These are phyloP conservation scores for Penicillium frequentans DNA, from an alignment of 2,329 filamentous ascomycete genomes.

Conservation along the genomic window DNA sequence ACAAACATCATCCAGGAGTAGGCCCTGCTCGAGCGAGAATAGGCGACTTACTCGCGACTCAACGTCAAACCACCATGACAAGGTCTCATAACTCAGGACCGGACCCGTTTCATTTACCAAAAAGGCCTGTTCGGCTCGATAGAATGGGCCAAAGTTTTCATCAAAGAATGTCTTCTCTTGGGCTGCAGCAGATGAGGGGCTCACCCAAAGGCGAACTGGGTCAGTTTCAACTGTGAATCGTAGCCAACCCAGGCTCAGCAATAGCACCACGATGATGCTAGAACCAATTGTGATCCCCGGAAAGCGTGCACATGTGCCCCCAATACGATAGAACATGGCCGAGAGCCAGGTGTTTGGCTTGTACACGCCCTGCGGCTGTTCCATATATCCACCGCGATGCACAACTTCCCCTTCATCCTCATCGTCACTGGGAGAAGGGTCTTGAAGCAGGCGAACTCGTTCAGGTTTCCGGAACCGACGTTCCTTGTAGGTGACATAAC, in stretches of 20 bases:
- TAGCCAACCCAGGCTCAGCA: constrained; percentile 85
- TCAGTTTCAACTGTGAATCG: constrained; percentile 87
- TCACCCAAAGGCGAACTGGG: constrained; percentile 94
- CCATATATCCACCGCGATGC: constrained; percentile 72
- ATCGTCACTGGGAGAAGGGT: constrained; percentile 80
- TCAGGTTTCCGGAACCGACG: constrained; percentile 75
- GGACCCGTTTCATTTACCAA: constrained; percentile 82
- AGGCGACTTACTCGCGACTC: constrained; percentile 74
- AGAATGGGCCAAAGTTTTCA: constrained; percentile 89
- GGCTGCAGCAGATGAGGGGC: constrained; percentile 84
- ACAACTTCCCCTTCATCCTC: constrained; percentile 90
- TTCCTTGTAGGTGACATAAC: constrained; percentile 73
- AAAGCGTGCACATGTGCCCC: constrained; percentile 76
- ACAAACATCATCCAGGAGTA: constrained; percentile 79
- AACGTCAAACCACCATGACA: constrained; percentile 91
- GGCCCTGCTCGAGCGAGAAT: constrained; percentile 66
- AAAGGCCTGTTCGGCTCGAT: constrained; percentile 89
- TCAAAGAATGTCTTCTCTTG: constrained; percentile 95
- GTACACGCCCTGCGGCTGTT: constrained; percentile 77
- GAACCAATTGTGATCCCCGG: constrained; percentile 77
- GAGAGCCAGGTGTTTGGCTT: constrained; percentile 81
- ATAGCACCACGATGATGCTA: constrained; percentile 71
- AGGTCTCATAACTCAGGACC: constrained; percentile 82
- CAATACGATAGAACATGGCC: constrained; percentile 74
- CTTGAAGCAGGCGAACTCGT: constrained; percentile 81